phyloP scores from a whole-genome alignment of 1,139 yeast genomes.

The Diutina ranongensis region DNA sequence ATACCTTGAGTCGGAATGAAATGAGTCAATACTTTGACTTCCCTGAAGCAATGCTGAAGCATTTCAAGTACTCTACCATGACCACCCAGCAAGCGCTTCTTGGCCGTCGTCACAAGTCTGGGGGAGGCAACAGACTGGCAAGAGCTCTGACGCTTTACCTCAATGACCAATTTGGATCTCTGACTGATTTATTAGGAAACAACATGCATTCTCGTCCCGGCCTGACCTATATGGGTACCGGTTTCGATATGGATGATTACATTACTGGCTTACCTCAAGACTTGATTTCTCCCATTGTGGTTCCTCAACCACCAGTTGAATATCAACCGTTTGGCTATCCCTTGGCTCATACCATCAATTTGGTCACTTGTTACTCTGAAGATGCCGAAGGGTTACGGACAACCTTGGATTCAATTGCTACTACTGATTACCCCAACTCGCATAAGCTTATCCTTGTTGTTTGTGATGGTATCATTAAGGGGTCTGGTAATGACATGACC shows the following conservation, averaged over 20 bases:
- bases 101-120: constrained; percentile 13
- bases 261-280: constrained; percentile 53
- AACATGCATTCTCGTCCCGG: constrained; percentile 19
- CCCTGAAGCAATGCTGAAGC: constrained; percentile 25
- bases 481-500: constrained; percentile 75
- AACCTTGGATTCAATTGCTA: constrained; percentile 81
- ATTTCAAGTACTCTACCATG: constrained; percentile 44
- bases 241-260: constrained; percentile 14
- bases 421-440: constrained; percentile 90
- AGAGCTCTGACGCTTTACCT: constrained; percentile 15
- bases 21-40: constrained; percentile 30
- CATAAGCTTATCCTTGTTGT: constrained; percentile 76
- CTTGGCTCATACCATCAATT: constrained; percentile 67
- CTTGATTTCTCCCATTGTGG: constrained; percentile 59
- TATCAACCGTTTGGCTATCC: constrained; percentile 87
- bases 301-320: constrained; percentile 81
- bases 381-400: constrained; percentile 77
- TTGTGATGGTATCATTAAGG: constrained; percentile 91
- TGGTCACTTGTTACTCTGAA: constrained; percentile 93
- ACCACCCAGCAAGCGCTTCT: constrained; percentile 39
- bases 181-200: constrained; percentile 21
- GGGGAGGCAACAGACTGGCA: constrained; percentile 11
- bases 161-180: constrained; percentile 21
- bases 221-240: constrained; percentile 30
- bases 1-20: constrained; percentile 30